Percentiles rank a stretch among this genome's conserved stretches.
Evolutionary conservation across 2,329 filamentous ascomycete genomes (phyloP).

Genomic region (Neonectria neomacrospora): DNA sequence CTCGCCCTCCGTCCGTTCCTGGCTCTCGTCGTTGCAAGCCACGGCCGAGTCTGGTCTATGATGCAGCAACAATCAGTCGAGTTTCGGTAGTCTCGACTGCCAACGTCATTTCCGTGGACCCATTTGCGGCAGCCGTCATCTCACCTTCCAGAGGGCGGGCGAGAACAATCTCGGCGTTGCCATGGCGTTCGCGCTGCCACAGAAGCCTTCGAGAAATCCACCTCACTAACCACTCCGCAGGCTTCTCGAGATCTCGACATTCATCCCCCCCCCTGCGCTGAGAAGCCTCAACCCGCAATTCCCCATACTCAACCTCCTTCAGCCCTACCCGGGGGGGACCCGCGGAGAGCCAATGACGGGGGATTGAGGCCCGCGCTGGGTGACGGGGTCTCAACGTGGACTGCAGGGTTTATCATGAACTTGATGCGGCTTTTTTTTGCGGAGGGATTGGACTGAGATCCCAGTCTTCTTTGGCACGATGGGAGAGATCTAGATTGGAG

Average conservation of each 20-base stretch:
- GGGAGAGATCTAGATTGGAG: background rate
- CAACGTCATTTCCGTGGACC: constrained; percentile 1
- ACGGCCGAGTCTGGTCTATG: background rate
- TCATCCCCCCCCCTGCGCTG: background rate
- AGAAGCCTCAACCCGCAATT: background rate
- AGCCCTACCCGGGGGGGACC: constrained; percentile 20
- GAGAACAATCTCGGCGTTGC: background rate
- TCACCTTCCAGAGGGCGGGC: background rate
- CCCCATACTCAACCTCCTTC: constrained; percentile 1
- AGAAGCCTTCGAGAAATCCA: background rate
- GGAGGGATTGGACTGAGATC: background rate
- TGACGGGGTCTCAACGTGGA: constrained; percentile 27
- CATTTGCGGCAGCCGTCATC: constrained; percentile 9
- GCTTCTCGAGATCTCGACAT: background rate
- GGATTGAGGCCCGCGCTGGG: constrained; percentile 19
- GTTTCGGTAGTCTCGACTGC: background rate
- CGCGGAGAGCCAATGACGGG: constrained; percentile 12
- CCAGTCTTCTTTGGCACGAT: constrained; percentile 1
- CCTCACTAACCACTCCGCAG: background rate
- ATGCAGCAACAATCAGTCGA: background rate
- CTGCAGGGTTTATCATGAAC: constrained; percentile 26
- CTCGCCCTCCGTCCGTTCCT: constrained; percentile 6
- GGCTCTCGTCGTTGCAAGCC: background rate
- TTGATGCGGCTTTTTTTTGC: constrained; percentile 21
- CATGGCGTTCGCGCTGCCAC: background rate